Evolutionary conservation across 2,329 filamentous ascomycete species (phyloP).

Genomic region (Ophidiomyces ophidiicola): DNA sequence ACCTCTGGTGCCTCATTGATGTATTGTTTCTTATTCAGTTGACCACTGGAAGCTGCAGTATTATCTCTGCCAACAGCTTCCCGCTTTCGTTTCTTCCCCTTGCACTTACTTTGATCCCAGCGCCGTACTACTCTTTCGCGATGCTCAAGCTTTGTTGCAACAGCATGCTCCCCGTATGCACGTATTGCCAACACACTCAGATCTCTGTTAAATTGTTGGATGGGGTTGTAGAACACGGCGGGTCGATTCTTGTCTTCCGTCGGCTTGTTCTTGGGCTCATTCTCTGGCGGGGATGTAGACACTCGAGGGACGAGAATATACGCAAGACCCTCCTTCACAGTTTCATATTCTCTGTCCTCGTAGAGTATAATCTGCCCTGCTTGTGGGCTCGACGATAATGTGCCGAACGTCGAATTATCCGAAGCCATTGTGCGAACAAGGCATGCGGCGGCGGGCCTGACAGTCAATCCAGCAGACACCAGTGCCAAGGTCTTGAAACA

Average conservation of each 20-base stretch:
- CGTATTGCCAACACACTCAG: constrained; percentile 86
- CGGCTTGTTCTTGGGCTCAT: constrained; percentile 35
- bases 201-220: constrained; percentile 97
- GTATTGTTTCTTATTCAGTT: constrained; percentile 8
- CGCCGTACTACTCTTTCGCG: constrained; percentile 28
- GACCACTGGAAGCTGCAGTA: neutral
- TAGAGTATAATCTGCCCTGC: constrained; percentile 29
- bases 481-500: neutral
- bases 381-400: constrained; percentile 12
- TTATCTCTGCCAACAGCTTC: constrained; percentile 7
- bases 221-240: constrained; percentile 92
- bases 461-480: too few species aligned
- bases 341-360: constrained; percentile 44
- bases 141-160: constrained; percentile 44
- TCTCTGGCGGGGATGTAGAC: constrained; percentile 27
- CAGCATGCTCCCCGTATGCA: constrained; percentile 62
- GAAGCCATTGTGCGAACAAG: constrained; percentile 12
- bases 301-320: constrained; percentile 51
- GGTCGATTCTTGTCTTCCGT: constrained; percentile 52
- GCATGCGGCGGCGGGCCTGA: neutral
- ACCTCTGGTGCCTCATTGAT: constrained; percentile 6
- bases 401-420: constrained; percentile 16
- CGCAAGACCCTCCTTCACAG: constrained; percentile 55
- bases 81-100: constrained; percentile 20
- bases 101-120: constrained; percentile 28